Evolutionary conservation across 441 rosid genomes (phyloP).

Genomic region (Brassica balearica): DNA sequence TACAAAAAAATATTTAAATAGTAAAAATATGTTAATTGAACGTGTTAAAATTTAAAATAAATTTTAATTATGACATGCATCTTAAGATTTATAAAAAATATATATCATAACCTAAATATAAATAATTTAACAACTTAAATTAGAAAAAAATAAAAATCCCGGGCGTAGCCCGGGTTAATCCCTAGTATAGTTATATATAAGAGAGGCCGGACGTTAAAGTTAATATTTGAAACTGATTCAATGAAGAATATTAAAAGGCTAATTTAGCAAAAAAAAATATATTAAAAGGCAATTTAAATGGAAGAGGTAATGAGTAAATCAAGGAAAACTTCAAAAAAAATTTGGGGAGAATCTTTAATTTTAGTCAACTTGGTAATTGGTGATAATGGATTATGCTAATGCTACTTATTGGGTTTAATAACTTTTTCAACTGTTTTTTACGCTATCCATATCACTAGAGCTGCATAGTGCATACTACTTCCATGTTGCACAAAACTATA

Average conservation of each 20-base stretch:
- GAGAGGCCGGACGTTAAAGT: slow-evolving; percentile 15
- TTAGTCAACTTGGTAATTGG: slow-evolving; percentile 9
- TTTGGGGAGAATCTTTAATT: slow-evolving; percentile 12
- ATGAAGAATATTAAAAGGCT: slow-evolving; percentile 31
- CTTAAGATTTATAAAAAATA: too few species aligned
- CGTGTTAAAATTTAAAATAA: too few species aligned
- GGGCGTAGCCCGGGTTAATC: too few species aligned
- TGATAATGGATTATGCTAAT: slow-evolving; percentile 25
- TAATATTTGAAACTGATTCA: background rate
- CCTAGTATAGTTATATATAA: slow-evolving; percentile 7
- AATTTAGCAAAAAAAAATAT: too few species aligned
- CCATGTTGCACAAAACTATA: background rate
- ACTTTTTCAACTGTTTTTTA: background rate
- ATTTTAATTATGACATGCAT: too few species aligned
- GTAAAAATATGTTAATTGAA: too few species aligned
- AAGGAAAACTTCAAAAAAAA: background rate
- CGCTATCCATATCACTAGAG: background rate
- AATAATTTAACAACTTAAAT: too few species aligned
- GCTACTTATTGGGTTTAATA: background rate
- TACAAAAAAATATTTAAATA: too few species aligned
- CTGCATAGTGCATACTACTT: background rate
- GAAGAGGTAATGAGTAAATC: slow-evolving; percentile 23
- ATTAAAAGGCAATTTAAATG: background rate
- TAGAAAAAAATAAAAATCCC: too few species aligned
- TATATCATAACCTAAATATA: too few species aligned